phyloP scores from a whole-genome alignment of 1,284 basidiomycete genomes.

The Pisolithus thermaeus region DNA sequence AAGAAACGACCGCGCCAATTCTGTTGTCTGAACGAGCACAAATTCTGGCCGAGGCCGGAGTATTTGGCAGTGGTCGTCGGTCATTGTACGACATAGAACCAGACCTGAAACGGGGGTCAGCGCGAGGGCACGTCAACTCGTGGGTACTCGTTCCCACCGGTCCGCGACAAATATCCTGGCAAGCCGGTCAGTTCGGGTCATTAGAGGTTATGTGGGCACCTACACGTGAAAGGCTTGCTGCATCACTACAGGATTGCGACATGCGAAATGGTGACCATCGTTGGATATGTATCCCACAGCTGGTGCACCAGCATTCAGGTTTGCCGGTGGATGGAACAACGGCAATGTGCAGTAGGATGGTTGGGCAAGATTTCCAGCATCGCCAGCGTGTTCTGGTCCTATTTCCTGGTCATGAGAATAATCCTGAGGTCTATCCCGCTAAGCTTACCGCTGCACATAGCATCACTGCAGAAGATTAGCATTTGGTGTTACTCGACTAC shows the following conservation, averaged over 20 bases:
- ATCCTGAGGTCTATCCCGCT: neutral
- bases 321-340: slow-evolving; percentile 45
- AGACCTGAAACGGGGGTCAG: slow-evolving; percentile 34
- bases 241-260: slow-evolving; percentile 44
- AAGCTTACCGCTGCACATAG: slow-evolving; percentile 41
- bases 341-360: slow-evolving; percentile 51
- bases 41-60: slow-evolving; percentile 35
- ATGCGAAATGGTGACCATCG: slow-evolving; percentile 43
- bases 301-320: slow-evolving; percentile 19
- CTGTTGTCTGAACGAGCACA: slow-evolving; percentile 37
- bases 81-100: slow-evolving; percentile 43
- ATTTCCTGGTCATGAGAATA: neutral
- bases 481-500: neutral
- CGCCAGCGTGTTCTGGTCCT: slow-evolving; percentile 38
- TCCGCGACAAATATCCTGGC: slow-evolving; percentile 50
- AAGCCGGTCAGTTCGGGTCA: slow-evolving; percentile 1
- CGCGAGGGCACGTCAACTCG: too few species aligned
- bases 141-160: slow-evolving; percentile 31
- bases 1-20: slow-evolving; percentile 52
- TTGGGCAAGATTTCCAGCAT: slow-evolving; percentile 33
- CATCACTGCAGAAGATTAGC: slow-evolving; percentile 31
- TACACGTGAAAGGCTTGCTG: slow-evolving; percentile 58
- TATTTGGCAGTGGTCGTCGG: slow-evolving; percentile 34
- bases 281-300: slow-evolving; percentile 46
- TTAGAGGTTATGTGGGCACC: slow-evolving; percentile 15